Base-by-base conservation (phyloP, 768 basidiomycete genomes). In the Chalciporus sphaerocephalus region DNA sequence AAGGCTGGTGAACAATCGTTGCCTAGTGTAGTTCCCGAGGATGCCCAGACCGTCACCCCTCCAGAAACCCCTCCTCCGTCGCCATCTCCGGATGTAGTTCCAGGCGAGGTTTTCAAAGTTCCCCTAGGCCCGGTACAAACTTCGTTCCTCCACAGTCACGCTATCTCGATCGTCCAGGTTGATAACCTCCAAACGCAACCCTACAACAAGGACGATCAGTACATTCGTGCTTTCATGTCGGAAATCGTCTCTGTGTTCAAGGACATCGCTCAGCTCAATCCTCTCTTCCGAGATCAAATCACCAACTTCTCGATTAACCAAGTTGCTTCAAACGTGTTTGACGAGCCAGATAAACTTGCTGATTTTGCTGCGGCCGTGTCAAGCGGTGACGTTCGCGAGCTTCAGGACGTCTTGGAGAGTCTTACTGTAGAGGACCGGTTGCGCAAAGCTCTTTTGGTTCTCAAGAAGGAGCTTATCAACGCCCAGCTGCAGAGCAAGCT, bases 381-480 rank as follows among this genome's bases (percentile, higher is more conserved):
- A 0, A 85, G 87, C 0, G 94, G 93, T n/a, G 91, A 95, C 44
- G 87, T 93, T 8, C 69, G 78, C 44, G 96, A 98, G 58, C 74
- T 97, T 17, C 96, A 98, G 65, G 91, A 90, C 51, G 93, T 98
- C 1, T 74, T 98, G 27, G 94, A 97, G 67, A 83, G 82, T 51
- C 74, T 91, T 18, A 76, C 78, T 2, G 85, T 98, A 16, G 89
- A 92, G 42, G 93, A 95, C 51, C 76, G 96, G 15, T 73, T 98
- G 10, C 85, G 88, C 51, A 93, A 93, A 67, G 87, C 93, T 0
- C 72, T 98, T 8, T 69, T 93, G 22, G 92, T 98, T 1, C 75
- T 99, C 52, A 98, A 98, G 76, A 98, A 97, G 68, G 96, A 98
- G 64, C 76, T 97, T 24, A 96, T 97, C 65, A 97, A 97, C 54